Evolutionary conservation across 2,329 filamentous ascomycete species (phyloP), one percentile per base, ranked within the genome.

Genomic region (Cyanodermella asteris): DNA sequence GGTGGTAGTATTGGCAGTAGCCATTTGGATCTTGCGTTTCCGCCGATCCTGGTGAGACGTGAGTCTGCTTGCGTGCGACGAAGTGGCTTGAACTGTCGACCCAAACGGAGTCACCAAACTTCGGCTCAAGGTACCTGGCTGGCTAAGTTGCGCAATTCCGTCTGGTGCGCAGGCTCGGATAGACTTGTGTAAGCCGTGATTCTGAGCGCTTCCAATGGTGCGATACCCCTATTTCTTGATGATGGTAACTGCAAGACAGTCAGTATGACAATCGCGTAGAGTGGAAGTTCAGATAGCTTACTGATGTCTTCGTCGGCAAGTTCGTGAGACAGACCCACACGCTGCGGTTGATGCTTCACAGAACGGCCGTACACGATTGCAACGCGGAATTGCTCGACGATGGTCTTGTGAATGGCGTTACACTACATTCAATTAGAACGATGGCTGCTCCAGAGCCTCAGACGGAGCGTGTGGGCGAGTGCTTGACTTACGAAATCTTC

Each of bases 351-450:
- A 56, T 97, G 87, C 62, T 94, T 94, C 38, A 94, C 84, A 28
- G 82, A 93, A 48, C 84, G 87, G 38, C 87, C 87, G 50, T 94
- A 97, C 20, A 97, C 87, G 44, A 97, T 73, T 27, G 87, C 87
- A 32, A 72, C 68, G 53, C 84, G 90, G 62, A 97, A 97, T 39
- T 91, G 73, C 40, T 97, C 87, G 28, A 87, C 64, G 45, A 97
- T 94, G 28, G 70, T 90, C 47, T 87, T 80, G 55, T 97, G 87
- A 46, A 97, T 97, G 37, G 78, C 66, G 54, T 93, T 91, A 55
- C 87, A 97, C 81, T 91, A 28, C 30, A 20, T 27, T 13, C 22
- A 26, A 41, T 56, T 43, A 56, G 50, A 31, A 9, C 27, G 19
- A 20, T 16, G 18, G n/a, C 12, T 27, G 16, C 28, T 18, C 22